Evolutionary conservation across 2,329 filamentous ascomycete species (phyloP).

Genomic region (Xylaria sp.): DNA sequence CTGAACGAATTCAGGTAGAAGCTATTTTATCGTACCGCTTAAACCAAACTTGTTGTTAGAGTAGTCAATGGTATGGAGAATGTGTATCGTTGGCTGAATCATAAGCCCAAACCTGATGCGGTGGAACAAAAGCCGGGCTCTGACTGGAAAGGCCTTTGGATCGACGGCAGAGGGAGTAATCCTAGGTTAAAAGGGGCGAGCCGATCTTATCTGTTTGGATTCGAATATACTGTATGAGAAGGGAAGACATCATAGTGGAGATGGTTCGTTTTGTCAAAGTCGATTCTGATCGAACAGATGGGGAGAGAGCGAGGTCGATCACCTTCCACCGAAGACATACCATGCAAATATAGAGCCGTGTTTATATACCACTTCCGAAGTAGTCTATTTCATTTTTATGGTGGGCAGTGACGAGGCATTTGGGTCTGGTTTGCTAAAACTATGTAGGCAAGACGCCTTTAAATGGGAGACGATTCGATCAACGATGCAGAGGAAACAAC

Average conservation of each 20-base stretch:
- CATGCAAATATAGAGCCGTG: too few species aligned
- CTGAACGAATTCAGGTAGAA: background rate
- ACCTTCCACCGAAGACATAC: background rate
- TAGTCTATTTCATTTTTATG: background rate
- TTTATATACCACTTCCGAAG: background rate
- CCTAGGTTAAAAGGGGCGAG: too few species aligned
- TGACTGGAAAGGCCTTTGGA: too few species aligned
- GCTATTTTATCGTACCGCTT: background rate
- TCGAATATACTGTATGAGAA: background rate
- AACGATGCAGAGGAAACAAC: background rate
- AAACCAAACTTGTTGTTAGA: too few species aligned
- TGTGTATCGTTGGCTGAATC: too few species aligned
- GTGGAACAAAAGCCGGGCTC: too few species aligned
- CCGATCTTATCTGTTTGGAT: background rate
- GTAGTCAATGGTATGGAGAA: too few species aligned
- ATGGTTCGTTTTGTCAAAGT: background rate
- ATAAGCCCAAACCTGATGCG: too few species aligned
- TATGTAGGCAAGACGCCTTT: background rate
- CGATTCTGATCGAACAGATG: background rate
- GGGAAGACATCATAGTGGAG: background rate
- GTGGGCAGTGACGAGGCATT: background rate
- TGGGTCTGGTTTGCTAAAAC: background rate
- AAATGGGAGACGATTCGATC: background rate
- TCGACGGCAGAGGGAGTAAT: background rate
- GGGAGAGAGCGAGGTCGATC: background rate